Base-by-base conservation (phyloP, 2,329 filamentous ascomycete genomes). In the Elsinoe arachidis region DNA sequence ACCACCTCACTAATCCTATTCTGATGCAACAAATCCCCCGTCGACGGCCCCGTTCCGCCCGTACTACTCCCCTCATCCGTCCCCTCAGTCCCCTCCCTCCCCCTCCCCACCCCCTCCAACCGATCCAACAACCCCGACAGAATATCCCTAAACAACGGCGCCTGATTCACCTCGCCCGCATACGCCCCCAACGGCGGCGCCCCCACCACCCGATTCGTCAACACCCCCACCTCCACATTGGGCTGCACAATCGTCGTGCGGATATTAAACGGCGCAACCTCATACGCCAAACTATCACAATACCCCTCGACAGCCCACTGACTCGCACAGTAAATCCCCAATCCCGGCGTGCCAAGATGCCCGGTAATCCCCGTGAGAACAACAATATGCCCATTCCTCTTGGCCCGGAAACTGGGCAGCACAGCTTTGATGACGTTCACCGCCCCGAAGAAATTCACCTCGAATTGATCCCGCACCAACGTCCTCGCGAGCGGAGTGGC, bases 261-360 rank as follows among this genome's bases (percentile, higher is more conserved):
- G 74, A 97, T 84, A 73, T 96, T 96, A 76, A 97, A 97, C 0
- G 93, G 93, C 0, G 92, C 72, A 62, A 99, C 87, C 73, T 99
- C 93, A 72, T 96, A 99, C 1, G 92, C 91, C 21, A 99, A 79
- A 59, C 89, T 83, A 73, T 97, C 92, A 74, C 91, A 96, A 70
- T 93, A 96, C 15, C 92, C 93, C 73, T 97, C 93, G 35, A 96
- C 80, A 1, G 90, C 93, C 90, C 92, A 96, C 37, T 90, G 91
- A 12, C 90, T 88, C 15, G 92, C 90, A 63, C 90, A 93, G 70
- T 95, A 93, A 77, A 95, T 88, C 57, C 89, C 82, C 74, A 97
- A 82, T 2, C 91, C 90, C 0, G 93, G 93, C 0, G 91, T 96
- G 35, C 91, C 92, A 59, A 97, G 86, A 71, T 96, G 92, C 2